Evolutionary conservation across 768 basidiomycete genomes (phyloP), one percentile per base, ranked within the genome.

Genomic region (Pleurotus tuoliensis): DNA sequence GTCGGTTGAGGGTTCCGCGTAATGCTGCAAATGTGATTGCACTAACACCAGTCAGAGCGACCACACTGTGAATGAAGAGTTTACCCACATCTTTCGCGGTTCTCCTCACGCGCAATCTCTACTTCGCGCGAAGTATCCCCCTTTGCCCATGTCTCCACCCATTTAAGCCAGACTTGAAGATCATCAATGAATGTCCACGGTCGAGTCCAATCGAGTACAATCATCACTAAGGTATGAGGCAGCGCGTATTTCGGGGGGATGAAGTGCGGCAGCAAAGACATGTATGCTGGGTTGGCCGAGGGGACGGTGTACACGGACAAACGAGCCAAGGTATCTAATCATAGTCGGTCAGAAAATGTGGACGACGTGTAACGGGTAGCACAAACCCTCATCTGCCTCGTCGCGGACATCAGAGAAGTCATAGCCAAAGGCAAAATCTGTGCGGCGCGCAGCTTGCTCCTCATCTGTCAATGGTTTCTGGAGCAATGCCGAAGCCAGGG

Each of bases 161-260:
- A 94, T 46, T 68, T 71, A 47, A 98, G 72, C 96, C 96, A 98
- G 46, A 74, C 80, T 59, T 90, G 76, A 8, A 99, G 72, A 64
- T 98, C 89, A 12, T 88, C 83, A 1, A 97, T 74, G 68, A 98
- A 98, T 1, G 86, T 82, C 85, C 92, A 95, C 1, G 96, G 96
- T 61, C 82, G 82, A 62, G 94, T 96, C 96, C 97, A 99, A 69
- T 99, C 96, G 8, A 99, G 74, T 0, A 87, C 84, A 62, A 98
- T 89, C 64, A 97, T 73, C 45, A 94, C 83, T 27, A 92, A 75
- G 0, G 89, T 88, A 60, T 92, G 86, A 2, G 82, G 80, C 11
- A 92, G 70, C 5, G 82, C 74, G 25, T 80, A 73, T 56, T 83
- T 77, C 1, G 92, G 87, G 1, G 91, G 90, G 22, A 94, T 70